Evolutionary conservation across 2,329 filamentous ascomycete species (phyloP).

Genomic region (Sclerotinia subarctica): DNA sequence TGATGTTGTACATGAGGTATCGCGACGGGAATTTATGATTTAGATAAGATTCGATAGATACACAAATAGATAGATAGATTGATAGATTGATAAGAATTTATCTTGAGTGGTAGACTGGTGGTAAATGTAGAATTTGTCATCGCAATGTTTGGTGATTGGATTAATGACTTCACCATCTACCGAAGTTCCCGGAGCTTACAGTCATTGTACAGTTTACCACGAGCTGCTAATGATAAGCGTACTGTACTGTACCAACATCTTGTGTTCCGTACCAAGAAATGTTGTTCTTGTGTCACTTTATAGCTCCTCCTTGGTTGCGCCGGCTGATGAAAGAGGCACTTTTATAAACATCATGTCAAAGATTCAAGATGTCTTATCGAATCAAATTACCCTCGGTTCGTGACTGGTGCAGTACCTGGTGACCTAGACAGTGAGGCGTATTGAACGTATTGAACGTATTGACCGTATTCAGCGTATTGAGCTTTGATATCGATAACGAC

Average conservation of each 20-base stretch:
- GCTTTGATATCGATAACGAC: slow-evolving; percentile 5
- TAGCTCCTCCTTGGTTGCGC: background rate
- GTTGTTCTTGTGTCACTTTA: background rate
- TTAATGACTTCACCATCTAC: background rate
- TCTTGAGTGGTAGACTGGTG: background rate
- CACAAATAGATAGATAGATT: too few relatives aligned
- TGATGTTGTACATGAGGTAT: background rate
- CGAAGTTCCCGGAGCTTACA: background rate
- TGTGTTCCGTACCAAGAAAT: background rate
- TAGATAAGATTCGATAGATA: too few relatives aligned
- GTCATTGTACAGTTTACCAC: background rate
- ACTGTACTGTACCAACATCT: too few relatives aligned
- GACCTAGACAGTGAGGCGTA: background rate
- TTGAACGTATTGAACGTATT: background rate
- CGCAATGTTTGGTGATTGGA: background rate
- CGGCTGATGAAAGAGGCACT: background rate
- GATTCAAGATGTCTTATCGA: background rate
- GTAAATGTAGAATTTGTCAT: background rate
- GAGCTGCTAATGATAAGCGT: background rate
- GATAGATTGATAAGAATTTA: background rate
- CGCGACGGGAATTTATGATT: too few relatives aligned
- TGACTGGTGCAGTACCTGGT: background rate
- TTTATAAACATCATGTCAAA: background rate
- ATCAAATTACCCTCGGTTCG: background rate
- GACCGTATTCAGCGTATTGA: background rate